A percentile compares a stretch with the other conserved stretches of the same genome.
These are phyloP conservation scores for Recurvomyces mirabilis DNA, from an alignment of 495 filamentous ascomycete species.

Conservation along the genomic window DNA sequence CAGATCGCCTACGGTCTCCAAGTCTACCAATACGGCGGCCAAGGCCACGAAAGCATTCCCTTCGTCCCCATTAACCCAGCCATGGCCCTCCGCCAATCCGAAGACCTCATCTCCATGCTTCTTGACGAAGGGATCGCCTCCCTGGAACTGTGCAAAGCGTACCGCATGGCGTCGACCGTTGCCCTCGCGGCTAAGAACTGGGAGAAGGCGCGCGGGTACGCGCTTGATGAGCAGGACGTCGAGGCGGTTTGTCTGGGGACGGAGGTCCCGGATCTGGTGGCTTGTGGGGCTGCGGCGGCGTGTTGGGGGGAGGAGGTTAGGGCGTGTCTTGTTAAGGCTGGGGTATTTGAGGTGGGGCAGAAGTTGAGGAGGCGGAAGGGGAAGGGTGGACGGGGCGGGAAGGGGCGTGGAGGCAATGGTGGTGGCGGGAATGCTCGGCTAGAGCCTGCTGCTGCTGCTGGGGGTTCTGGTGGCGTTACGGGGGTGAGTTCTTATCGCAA, in stretches of 20 bases:
- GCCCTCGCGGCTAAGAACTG: conserved; percentile 1
- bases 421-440: too few species aligned
- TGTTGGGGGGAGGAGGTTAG: conserved; percentile 1
- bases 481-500: too few species aligned
- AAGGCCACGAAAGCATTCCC: not conserved
- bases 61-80: conserved; percentile 1
- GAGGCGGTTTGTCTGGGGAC: conserved; percentile 8
- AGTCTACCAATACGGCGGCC: conserved; percentile 2
- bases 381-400: too few species aligned
- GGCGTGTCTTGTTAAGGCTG: not conserved
- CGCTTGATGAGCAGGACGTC: conserved; percentile 3
- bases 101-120: conserved; percentile 7
- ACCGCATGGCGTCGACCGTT: conserved; percentile 4
- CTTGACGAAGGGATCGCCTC: conserved; percentile 5
- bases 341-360: not conserved
- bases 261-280: not conserved
- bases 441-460: too few species aligned
- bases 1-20: conserved; percentile 4
- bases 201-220: conserved; percentile 6
- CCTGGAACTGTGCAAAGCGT: conserved; percentile 13
- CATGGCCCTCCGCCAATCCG: conserved; percentile 4
- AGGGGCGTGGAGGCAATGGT: too few species aligned
- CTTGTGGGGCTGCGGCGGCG: not conserved
- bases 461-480: too few species aligned
- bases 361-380: not conserved